Percentiles rank a stretch among this genome's conserved stretches.
phyloP scores from a whole-genome alignment of 2,329 filamentous ascomycete species.

The Geosmithia putterillii region DNA sequence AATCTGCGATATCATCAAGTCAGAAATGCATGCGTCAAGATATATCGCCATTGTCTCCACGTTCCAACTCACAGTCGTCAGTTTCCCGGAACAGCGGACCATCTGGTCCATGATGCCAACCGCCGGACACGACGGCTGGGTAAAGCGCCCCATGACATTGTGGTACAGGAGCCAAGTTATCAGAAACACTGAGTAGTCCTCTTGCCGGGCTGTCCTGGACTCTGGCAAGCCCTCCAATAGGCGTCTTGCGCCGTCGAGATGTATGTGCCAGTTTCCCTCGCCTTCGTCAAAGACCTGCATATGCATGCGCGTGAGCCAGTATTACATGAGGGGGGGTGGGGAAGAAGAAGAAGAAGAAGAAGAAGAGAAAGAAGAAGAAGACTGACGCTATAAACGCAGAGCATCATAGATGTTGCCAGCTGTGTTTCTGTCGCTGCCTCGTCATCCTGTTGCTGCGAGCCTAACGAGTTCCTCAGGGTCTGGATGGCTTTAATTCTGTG shows the following conservation, averaged over 20 bases:
- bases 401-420: conserved; percentile 35
- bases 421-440: conserved; percentile 17
- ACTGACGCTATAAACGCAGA: conserved; percentile 34
- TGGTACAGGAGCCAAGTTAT: conserved; percentile 35
- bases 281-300: conserved; percentile 32
- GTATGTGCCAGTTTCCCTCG: conserved; percentile 31
- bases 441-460: neutral
- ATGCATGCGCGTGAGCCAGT: conserved; percentile 5
- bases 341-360: neutral
- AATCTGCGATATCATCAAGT: conserved; percentile 21
- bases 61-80: too few relatives aligned
- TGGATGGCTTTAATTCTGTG: conserved; percentile 29
- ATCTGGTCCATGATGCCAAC: conserved; percentile 2
- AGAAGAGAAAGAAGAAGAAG: neutral
- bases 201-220: conserved; percentile 2
- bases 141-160: conserved; percentile 30
- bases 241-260: conserved; percentile 28
- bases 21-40: neutral
- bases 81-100: neutral
- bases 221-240: conserved; percentile 11
- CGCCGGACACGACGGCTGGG: conserved; percentile 13
- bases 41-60: neutral
- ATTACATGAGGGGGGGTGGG: too few relatives aligned
- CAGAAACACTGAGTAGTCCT: conserved; percentile 21
- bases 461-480: conserved; percentile 17